Base-by-base conservation (phyloP, 352 stramenopile species). In the Phytopythium aichiense region DNA sequence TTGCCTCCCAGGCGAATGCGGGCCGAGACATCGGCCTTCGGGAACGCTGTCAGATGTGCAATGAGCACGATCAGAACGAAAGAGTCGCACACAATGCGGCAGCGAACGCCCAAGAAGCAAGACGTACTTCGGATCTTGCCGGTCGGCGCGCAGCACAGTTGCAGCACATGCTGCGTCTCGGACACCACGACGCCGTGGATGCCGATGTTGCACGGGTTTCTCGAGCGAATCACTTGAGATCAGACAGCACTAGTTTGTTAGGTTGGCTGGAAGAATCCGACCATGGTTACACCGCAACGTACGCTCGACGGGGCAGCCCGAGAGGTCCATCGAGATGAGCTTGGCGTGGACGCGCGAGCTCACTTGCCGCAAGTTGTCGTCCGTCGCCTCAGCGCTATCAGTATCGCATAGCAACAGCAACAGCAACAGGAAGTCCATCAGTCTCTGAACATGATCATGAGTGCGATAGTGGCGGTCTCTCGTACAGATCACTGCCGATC, bases 301-400 rank as follows among this genome's bases (percentile, higher is more conserved):
- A 91, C 81, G 74, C 87, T 89, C 77, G 25, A 91, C 46, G 1
- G 77, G 78, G 54, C 79, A 91, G 13, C 84, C 84, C 2, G 82
- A 90, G 8, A 92, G 69, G 62, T 92, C 84, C 56, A 91, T 51
- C 35, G 58, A 70, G 31, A 82, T 83, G 23, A 92, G 60, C 58
- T 88, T 91, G 7, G 69, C 56, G 31, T 86, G 74, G 4, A 91
- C 40, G 22, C 73, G 73, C 3, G 53, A 51, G 33, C 49, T 72
- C 2, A 30, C 22, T 11, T 53, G 37, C 35, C 71, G 65, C 20
- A 38, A 45, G 9, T 48, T 46, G 15, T 58, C 52, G 35, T 74
- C 69, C 2, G 46, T 43, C 18, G 68, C 63, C 4, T 61, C 46
- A n/a, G 58, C 69, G 37, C 23, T 35, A 30, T 35, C 51, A 6